Percentiles rank a stretch among this genome's conserved stretches.
phyloP scores from a whole-genome alignment of 1,284 basidiomycete genomes.

The Trametes pubescens region DNA sequence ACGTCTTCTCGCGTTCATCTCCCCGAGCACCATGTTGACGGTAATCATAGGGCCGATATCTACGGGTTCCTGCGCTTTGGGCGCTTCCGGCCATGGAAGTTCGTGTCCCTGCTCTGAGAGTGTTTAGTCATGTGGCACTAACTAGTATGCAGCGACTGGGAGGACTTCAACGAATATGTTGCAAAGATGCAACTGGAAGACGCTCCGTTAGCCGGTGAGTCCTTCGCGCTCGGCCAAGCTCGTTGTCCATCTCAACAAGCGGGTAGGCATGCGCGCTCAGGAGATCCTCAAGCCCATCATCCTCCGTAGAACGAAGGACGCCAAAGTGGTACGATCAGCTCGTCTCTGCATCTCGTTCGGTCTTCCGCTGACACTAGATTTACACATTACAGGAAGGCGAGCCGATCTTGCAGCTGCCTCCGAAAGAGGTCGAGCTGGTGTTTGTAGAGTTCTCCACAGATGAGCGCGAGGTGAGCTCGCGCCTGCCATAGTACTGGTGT shows the following conservation, averaged over 20 bases:
- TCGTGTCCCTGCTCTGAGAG: conserved; percentile 14
- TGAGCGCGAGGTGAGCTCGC: conserved; percentile 61
- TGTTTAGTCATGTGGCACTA: conserved; percentile 35
- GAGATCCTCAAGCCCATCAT: conserved; percentile 66
- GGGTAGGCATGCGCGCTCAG: conserved; percentile 57
- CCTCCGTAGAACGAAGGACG: conserved; percentile 68
- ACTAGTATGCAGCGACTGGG: conserved; percentile 54
- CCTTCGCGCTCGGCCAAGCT: background rate
- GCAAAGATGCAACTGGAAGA: conserved; percentile 62
- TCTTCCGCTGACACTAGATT: background rate
- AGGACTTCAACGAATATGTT: conserved; percentile 62
- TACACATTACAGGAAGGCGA: conserved; percentile 54
- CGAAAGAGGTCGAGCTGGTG: conserved; percentile 67
- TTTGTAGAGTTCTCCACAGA: conserved; percentile 64
- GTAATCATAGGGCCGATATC: conserved; percentile 60
- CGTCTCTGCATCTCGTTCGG: background rate
- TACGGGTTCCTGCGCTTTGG: conserved; percentile 75
- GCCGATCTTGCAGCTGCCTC: conserved; percentile 65
- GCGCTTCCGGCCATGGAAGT: conserved; percentile 70
- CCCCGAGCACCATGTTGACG: conserved; percentile 1
- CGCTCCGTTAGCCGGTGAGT: conserved; percentile 61
- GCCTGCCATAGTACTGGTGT: no score
- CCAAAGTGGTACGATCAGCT: conserved; percentile 47
- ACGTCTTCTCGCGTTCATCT: conserved; percentile 26
- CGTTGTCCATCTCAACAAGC: background rate